These are phyloP conservation scores for Cantharellus anzutake DNA, from an alignment of 768 basidiomycete genomes.

Conservation along the genomic window DNA sequence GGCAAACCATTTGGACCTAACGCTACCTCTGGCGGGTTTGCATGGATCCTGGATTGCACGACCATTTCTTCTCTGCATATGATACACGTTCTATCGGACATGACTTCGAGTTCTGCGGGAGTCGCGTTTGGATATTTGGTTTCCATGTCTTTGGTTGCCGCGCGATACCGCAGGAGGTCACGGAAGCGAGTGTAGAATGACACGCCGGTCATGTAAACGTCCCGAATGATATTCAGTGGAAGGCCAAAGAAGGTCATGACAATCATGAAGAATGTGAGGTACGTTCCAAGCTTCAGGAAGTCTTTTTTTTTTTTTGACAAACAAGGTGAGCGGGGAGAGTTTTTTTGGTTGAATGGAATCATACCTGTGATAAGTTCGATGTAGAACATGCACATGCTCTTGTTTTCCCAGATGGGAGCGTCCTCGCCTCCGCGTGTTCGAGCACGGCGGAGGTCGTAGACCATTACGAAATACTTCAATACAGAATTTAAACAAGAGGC, in stretches of 20 bases:
- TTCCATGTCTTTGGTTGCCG: conserved; percentile 93
- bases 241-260: conserved; percentile 90
- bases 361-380: conserved; percentile 78
- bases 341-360: conserved; percentile 12
- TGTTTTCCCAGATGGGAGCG: conserved; percentile 89
- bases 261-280: conserved; percentile 82
- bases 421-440: conserved; percentile 61
- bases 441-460: conserved; percentile 67
- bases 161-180: conserved; percentile 80
- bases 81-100: conserved; percentile 87
- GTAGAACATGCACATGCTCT: conserved; percentile 94
- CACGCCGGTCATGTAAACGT: conserved; percentile 87
- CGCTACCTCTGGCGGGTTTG: conserved; percentile 1
- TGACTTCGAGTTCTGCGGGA: conserved; percentile 56
- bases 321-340: background rate
- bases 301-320: conserved; percentile 28
- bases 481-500: conserved; percentile 61
- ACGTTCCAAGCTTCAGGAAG: conserved; percentile 82
- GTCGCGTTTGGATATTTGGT: conserved; percentile 86
- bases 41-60: conserved; percentile 16
- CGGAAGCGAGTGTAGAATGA: conserved; percentile 79
- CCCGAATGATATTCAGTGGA: conserved; percentile 89
- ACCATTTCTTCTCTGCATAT: conserved; percentile 96
- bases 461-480: conserved; percentile 64
- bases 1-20: conserved; percentile 9